Base-by-base conservation (phyloP, 2,329 filamentous ascomycete genomes). In the Fusarium sp. region DNA sequence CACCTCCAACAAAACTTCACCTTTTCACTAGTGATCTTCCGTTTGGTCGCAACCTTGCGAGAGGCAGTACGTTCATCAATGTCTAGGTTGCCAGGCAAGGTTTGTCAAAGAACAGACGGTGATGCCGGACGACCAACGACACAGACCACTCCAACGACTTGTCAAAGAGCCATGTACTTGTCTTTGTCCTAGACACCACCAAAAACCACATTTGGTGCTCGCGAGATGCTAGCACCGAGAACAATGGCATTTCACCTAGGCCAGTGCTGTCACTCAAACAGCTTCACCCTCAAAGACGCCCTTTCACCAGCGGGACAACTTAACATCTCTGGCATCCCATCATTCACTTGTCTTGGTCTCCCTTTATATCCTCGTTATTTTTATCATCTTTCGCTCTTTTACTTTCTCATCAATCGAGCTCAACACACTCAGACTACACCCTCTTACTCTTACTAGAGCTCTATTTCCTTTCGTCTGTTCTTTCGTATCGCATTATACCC, bases 111-210 rank as follows among this genome's bases (percentile, higher is more conserved):
- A 42, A 63, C 15, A 8, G 65, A 55, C 60, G 49, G 61, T 15
- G 34, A 55, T 30, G 20, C 58, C 70, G 61, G 53, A 40, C 15
- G 10, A 53, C 11, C 16, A 8, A 40, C 27, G 15, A 57, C 66
- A 67, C 55, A 66, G 70, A 56, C 70, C 69, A 68, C 51, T 38
- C 20, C 29, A 40, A 56, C 30, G 30, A 50, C 20, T 18, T 10
- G 25, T 72, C 52, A 66, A 70, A 70, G 62, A 44, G 16, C 25
- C 16, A 22, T 3, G 7, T 18, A n/a, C 14, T 7, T 47, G 46
- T 66, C 69, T 72, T 72, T 72, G 69, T 72, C 38, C 6, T 20
- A 30, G 12, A 58, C 14, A 63, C n/a, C 46, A 70, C 16, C 20
- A 27, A 24, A 42, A 54, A 60, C 47, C 18, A 16, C 38, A 42